Conservation (phyloP, 2,329 filamentous ascomycete genomes). For the Lachnellula cervina region DNA sequence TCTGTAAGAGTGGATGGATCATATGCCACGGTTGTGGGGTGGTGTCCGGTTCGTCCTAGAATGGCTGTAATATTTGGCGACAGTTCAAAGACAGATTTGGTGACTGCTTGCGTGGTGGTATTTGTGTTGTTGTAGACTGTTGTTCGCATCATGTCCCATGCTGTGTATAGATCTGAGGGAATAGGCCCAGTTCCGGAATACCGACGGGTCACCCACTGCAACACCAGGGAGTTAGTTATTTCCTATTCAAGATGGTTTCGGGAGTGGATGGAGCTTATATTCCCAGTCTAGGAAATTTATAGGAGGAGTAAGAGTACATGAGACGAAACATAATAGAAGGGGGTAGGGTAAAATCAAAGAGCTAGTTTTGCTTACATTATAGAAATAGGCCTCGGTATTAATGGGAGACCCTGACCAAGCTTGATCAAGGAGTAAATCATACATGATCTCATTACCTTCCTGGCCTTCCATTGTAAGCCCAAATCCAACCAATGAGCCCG, state of each 20-base stretch:
- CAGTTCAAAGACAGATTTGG: slow-evolving; percentile 44
- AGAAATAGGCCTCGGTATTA: slow-evolving; percentile 42
- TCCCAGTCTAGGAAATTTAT: too few relatives aligned
- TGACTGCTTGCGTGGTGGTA: slow-evolving; percentile 34
- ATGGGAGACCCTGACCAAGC: slow-evolving; percentile 43
- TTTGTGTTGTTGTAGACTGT: slow-evolving; percentile 47
- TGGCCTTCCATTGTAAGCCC: slow-evolving; percentile 46
- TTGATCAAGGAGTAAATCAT: slow-evolving; percentile 46
- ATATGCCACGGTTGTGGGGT: slow-evolving; percentile 40
- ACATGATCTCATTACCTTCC: slow-evolving; percentile 50
- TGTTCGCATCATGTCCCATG: slow-evolving; percentile 42
- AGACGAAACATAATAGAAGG: too few relatives aligned
- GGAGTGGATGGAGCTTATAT: too few relatives aligned
- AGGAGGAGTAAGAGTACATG: too few relatives aligned
- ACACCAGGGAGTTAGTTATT: too few relatives aligned
- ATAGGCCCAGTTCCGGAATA: slow-evolving; percentile 33
- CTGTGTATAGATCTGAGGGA: slow-evolving; percentile 35
- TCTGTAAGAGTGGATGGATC: slow-evolving; percentile 34
- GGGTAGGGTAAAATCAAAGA: too few relatives aligned
- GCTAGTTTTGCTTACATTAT: slow-evolving; percentile 12
- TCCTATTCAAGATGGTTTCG: too few relatives aligned
- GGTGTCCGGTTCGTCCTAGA: slow-evolving; percentile 36
- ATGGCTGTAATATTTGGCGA: slow-evolving; percentile 39
- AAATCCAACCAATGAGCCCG: slow-evolving; percentile 41
- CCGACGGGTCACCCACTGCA: slow-evolving; percentile 39